Conservation (phyloP, 257 asterid genomes). For the Ocimum tenuiflorum region DNA sequence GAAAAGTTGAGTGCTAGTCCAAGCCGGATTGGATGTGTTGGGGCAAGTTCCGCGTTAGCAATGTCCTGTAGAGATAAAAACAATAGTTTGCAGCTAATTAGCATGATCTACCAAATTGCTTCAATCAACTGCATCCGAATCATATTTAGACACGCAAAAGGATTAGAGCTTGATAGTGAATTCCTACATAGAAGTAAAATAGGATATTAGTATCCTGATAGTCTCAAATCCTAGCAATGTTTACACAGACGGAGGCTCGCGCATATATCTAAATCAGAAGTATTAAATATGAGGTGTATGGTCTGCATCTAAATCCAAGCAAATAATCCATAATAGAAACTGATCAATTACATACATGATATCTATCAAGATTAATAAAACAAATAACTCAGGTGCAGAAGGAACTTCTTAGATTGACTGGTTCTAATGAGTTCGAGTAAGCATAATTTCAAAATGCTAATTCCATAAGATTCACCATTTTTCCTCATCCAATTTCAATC, state of each 20-base stretch:
- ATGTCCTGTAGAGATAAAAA: conserved; percentile 32
- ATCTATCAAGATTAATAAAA: neutral
- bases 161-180: neutral
- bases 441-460: neutral
- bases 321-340: neutral
- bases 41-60: conserved; percentile 42
- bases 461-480: neutral
- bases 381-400: neutral
- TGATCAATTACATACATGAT: neutral
- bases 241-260: neutral
- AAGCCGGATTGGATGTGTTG: conserved; percentile 49
- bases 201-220: no score
- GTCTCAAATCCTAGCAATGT: neutral
- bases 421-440: neutral
- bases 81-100: neutral
- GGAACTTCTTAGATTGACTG: neutral
- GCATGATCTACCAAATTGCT: neutral
- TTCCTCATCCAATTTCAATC: neutral
- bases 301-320: neutral
- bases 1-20: conserved; percentile 53
- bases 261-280: neutral
- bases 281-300: neutral
- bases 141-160: neutral
- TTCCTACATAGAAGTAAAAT: neutral
- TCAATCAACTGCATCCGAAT: neutral